These are phyloP conservation scores for Lasiodiplodia sp. DNA, from an alignment of 2,329 filamentous ascomycete species.

Conservation along the genomic window DNA sequence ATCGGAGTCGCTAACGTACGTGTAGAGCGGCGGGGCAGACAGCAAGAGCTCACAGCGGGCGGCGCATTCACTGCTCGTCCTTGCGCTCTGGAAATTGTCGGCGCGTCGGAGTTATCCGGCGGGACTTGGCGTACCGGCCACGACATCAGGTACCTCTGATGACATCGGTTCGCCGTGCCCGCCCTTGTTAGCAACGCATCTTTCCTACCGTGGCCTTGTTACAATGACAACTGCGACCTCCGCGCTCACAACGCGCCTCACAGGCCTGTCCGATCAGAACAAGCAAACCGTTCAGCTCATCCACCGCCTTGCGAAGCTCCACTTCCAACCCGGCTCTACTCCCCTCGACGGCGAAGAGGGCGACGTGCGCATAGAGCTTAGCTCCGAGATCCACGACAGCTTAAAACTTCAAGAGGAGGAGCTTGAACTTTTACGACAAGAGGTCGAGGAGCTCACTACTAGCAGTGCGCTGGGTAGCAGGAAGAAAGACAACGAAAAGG, in stretches of 20 bases:
- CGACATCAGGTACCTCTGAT: conserved; percentile 13
- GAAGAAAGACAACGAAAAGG: conserved; percentile 60
- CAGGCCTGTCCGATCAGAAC: conserved; percentile 61
- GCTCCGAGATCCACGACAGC: conserved; percentile 78
- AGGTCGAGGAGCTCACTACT: conserved; percentile 72
- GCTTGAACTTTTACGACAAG: conserved; percentile 79
- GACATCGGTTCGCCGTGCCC: conserved; percentile 24
- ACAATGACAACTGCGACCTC: conserved; percentile 45
- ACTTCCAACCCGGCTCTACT: conserved; percentile 68
- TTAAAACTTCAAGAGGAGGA: conserved; percentile 84
- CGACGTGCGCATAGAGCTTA: conserved; percentile 74
- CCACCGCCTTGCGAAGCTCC: conserved; percentile 65
- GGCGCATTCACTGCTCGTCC: background rate
- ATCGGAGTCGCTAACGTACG: background rate
- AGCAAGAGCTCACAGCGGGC: conserved; percentile 4
- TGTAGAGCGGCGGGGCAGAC: background rate
- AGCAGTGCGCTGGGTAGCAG: conserved; percentile 42
- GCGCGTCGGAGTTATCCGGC: conserved; percentile 1
- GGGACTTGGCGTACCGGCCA: conserved; percentile 27
- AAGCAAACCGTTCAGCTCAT: conserved; percentile 63
- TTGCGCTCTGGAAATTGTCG: conserved; percentile 27
- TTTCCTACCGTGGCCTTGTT: conserved; percentile 24
- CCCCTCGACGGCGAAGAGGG: conserved; percentile 67
- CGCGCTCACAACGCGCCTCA: conserved; percentile 57
- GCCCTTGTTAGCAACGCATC: conserved; percentile 16